Evolutionary conservation across 2,329 filamentous ascomycete species (phyloP).

Genomic region (Erysiphe pulchra): DNA sequence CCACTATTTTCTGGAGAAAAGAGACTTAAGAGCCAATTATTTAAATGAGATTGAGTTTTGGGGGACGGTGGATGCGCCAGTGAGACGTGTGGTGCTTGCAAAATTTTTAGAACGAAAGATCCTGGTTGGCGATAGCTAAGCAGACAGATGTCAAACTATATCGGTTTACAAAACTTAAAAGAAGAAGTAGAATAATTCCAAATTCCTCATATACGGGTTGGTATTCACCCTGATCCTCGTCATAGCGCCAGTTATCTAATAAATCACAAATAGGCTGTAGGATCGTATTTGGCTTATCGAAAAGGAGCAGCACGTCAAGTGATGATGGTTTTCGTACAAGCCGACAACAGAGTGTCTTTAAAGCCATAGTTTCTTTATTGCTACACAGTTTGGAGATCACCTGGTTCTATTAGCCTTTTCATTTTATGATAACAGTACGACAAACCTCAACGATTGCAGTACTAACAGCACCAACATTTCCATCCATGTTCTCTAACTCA

Average conservation of each 20-base stretch:
- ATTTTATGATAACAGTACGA: background rate
- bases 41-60: constrained; percentile 34
- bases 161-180: constrained; percentile 50
- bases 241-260: constrained; percentile 56
- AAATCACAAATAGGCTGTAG: constrained; percentile 49
- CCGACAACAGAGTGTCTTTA: constrained; percentile 47
- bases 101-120: constrained; percentile 42
- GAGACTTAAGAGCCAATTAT: constrained; percentile 52
- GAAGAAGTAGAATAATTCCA: constrained; percentile 46
- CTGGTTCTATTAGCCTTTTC: constrained; percentile 14
- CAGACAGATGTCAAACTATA: constrained; percentile 41
- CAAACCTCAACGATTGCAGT: constrained; percentile 46
- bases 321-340: constrained; percentile 47
- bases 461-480: constrained; percentile 69
- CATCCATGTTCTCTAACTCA: constrained; percentile 72
- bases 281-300: constrained; percentile 43
- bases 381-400: constrained; percentile 42
- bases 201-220: constrained; percentile 75
- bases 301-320: constrained; percentile 52
- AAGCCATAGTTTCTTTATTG: constrained; percentile 53
- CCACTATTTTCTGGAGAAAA: constrained; percentile 51
- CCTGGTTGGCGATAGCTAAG: constrained; percentile 28
- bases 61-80: constrained; percentile 30
- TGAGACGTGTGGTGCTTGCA: constrained; percentile 31
- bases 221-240: constrained; percentile 63